These are phyloP conservation scores for Colletotrichum falcatum DNA, from an alignment of 2,329 filamentous ascomycete species.

Conservation along the genomic window DNA sequence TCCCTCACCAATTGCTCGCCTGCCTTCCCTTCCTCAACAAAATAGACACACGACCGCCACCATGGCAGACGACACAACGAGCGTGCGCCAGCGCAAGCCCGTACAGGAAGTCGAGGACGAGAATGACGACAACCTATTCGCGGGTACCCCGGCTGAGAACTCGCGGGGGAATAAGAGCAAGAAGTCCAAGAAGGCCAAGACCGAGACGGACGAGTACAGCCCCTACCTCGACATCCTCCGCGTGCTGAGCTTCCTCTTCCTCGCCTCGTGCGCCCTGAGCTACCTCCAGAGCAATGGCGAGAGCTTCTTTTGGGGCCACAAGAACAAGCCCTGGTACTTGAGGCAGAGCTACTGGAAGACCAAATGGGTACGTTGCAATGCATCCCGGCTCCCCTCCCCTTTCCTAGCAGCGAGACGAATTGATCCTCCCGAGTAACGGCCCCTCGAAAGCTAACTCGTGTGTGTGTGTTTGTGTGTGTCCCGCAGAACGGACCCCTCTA, in stretches of 20 bases:
- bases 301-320: constrained; percentile 74
- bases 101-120: constrained; percentile 46
- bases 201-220: constrained; percentile 71
- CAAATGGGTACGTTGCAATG: constrained; percentile 66
- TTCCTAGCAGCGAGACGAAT: not conserved
- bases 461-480: not conserved
- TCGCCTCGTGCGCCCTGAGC: constrained; percentile 77
- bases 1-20: not conserved
- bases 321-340: constrained; percentile 73
- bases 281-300: constrained; percentile 81
- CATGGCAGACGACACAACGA: constrained; percentile 51
- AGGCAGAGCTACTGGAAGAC: constrained; percentile 67
- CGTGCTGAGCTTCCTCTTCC: constrained; percentile 73
- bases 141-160: constrained; percentile 43
- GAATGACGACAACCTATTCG: constrained; percentile 50
- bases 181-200: constrained; percentile 44
- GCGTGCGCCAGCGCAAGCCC: constrained; percentile 60
- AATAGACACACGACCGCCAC: constrained; percentile 5
- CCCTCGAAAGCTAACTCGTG: constrained; percentile 34
- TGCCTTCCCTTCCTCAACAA: not conserved
- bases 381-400: not conserved
- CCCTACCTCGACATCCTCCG: constrained; percentile 75
- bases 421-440: no score
- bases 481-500: constrained; percentile 68
- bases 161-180: constrained; percentile 44